Evolutionary conservation across 2,329 filamentous ascomycete species (phyloP).

Genomic region (Fusarium newnesense): DNA sequence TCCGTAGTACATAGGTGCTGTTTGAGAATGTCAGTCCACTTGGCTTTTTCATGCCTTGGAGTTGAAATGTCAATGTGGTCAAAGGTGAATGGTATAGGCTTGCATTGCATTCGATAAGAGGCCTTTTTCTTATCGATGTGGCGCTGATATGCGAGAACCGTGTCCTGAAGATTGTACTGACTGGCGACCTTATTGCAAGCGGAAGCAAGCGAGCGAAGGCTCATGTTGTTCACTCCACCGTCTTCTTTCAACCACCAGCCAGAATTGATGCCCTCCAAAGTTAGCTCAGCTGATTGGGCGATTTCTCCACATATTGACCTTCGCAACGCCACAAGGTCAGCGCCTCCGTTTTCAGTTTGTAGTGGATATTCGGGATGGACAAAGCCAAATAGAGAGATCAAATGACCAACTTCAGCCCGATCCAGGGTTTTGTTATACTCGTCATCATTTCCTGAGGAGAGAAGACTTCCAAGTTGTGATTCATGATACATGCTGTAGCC

Average conservation of each 20-base stretch:
- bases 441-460: not conserved
- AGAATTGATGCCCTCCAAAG: not conserved
- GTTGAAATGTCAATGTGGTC: not conserved
- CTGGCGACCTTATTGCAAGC: accelerated
- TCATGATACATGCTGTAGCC: not conserved
- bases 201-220: not conserved
- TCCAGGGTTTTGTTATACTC: not conserved
- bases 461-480: not conserved
- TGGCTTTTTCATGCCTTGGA: not conserved
- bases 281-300: not conserved
- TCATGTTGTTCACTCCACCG: accelerated
- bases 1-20: accelerated
- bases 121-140: not conserved
- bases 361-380: not conserved
- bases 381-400: not conserved
- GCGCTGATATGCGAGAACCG: not conserved
- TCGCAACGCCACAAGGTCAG: not conserved
- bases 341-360: not conserved
- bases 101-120: not conserved
- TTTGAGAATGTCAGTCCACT: not conserved
- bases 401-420: not conserved
- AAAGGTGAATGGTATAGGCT: not conserved
- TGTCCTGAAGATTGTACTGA: not conserved
- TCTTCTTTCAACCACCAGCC: not conserved
- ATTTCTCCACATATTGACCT: not conserved